Evolutionary conservation across 2,329 filamentous ascomycete species (phyloP), one percentile per base, ranked within the genome.

Genomic region (Juglanconis sp.): DNA sequence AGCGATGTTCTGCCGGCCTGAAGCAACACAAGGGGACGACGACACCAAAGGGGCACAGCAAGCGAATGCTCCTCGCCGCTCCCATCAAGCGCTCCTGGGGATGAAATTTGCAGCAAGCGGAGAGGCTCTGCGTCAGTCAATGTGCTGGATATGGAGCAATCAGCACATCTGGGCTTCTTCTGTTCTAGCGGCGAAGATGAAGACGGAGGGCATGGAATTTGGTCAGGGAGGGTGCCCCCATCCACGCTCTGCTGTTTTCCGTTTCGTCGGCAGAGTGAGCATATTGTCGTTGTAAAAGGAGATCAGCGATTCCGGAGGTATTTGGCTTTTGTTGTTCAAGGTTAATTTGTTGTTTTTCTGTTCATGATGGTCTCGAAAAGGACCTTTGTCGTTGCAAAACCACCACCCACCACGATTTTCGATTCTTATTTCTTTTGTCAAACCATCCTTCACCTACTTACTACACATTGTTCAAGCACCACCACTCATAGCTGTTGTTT

Each of bases 341-440:
- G 53, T 53, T 38, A 57, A 35, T 58, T 51, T 15, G 48, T 56
- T 38, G 30, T 4, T 56, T 31, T 48, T 30, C 38, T 57, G 55
- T 55, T 59, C 13, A 24, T 51, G 24, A 53, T n/a, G 40, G 47
- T 61, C 54, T 52, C 44, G 56, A 56, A n/a, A n/a, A 4, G 7
- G 44, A n/a, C 10, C 44, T n/a, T 24, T 24, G 24, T 24, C 7
- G n/a, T n/a, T 46, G 50, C 47, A 61, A 52, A 47, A 57, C 38
- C 61, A 56, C 49, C 57, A 57, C 35, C 44, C 42, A 44, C 11
- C 40, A 42, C 11, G 24, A 7, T 50, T 35, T 51, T 51, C 48
- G 30, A 50, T 62, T 65, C 64, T 65, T 64, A 52, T 65, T 62
- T 69, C 66, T 50, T 63, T 63, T 63, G 61, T 63, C 61, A 32